These are phyloP conservation scores for Lodderomyces orthopsilosis DNA, from an alignment of 1,139 yeast species.

Conservation along the genomic window DNA sequence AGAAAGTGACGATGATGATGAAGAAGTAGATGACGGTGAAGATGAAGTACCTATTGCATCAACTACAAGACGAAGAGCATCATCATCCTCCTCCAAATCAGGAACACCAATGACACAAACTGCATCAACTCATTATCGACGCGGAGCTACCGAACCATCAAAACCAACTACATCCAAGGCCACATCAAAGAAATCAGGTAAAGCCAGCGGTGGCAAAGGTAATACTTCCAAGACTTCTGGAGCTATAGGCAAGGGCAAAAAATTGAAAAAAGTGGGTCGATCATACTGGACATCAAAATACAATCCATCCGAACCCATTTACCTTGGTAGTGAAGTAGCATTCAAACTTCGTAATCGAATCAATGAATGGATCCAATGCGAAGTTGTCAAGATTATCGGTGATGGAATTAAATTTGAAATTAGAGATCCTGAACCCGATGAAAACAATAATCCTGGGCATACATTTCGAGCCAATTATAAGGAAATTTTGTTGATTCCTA, in stretches of 20 bases:
- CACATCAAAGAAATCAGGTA: slow-evolving; percentile 2
- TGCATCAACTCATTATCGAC: neutral
- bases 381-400: slow-evolving; percentile 69
- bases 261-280: slow-evolving; percentile 34
- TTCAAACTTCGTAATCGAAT: slow-evolving; percentile 65
- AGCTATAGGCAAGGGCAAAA: slow-evolving; percentile 5
- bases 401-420: slow-evolving; percentile 85
- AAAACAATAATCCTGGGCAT: slow-evolving; percentile 85
- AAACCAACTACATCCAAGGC: slow-evolving; percentile 4
- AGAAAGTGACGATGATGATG: neutral
- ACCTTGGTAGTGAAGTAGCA: slow-evolving; percentile 82
- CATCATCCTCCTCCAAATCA: neutral
- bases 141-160: neutral
- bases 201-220: slow-evolving; percentile 5
- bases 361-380: slow-evolving; percentile 98
- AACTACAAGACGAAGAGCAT: neutral
- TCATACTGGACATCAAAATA: slow-evolving; percentile 43
- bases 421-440: slow-evolving; percentile 97
- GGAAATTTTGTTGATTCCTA: slow-evolving; percentile 76
- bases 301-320: slow-evolving; percentile 61
- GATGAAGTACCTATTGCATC: neutral
- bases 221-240: slow-evolving; percentile 1
- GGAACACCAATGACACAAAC: neutral
- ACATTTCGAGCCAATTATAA: slow-evolving; percentile 78
- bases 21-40: neutral